These are phyloP conservation scores for Porcisia hertigi DNA, from an alignment of 208 protist genomes.

Conservation along the genomic window DNA sequence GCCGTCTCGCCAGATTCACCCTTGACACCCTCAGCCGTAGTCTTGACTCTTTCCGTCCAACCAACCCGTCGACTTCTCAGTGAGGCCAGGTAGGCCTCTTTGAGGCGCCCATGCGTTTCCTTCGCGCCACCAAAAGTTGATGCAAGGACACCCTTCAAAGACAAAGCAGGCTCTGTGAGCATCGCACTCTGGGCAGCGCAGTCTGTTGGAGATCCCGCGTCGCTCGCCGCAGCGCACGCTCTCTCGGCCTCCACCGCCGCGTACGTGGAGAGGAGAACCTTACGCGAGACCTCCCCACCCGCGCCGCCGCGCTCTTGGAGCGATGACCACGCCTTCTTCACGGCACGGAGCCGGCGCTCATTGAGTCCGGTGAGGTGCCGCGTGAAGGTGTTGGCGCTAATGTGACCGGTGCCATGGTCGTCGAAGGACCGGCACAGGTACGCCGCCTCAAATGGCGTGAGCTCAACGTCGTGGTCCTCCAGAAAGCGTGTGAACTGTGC, in stretches of 20 bases:
- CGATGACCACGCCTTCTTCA: conserved; percentile 61
- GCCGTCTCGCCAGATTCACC: background rate
- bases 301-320: conserved; percentile 41
- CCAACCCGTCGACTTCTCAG: conserved; percentile 1
- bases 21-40: background rate
- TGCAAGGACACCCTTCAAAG: conserved; percentile 9
- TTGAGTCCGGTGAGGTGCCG: conserved; percentile 84
- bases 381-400: conserved; percentile 59
- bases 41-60: background rate
- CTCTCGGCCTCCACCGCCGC: conserved; percentile 1
- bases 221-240: background rate
- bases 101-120: conserved; percentile 6
- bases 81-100: conserved; percentile 21
- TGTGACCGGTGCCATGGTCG: conserved; percentile 53
- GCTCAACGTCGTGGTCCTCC: conserved; percentile 40
- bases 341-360: conserved; percentile 60
- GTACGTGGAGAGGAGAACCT: conserved; percentile 38
- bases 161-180: background rate
- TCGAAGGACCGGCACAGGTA: conserved; percentile 82
- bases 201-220: background rate
- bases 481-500: conserved; percentile 58
- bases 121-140: conserved; percentile 20
- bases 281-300: conserved; percentile 31
- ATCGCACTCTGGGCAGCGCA: background rate
- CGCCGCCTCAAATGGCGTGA: conserved; percentile 47